Evolutionary conservation across 2,329 filamentous ascomycete genomes (phyloP), one percentile per base, ranked within the genome.

Genomic region (Ophiostoma tasmaniense): DNA sequence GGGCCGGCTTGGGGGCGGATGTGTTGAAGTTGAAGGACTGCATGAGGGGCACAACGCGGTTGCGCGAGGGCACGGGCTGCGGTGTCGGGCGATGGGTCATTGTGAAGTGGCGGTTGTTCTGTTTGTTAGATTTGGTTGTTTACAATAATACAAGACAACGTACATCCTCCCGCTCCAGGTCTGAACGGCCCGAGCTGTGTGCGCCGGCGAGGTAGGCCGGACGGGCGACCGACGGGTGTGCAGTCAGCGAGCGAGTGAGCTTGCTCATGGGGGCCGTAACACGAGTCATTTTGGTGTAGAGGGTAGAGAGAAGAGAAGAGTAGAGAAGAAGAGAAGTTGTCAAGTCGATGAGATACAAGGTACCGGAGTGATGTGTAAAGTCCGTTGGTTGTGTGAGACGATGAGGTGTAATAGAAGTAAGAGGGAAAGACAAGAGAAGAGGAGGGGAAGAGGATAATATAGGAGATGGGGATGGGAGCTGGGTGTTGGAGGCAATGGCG

Each of bases 21-120:
- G 82, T 81, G 74, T 80, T 79, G 80, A 89, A 88, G 75, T 83
- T 85, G 80, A 89, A 89, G 75, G 84, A 85, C 79, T 89, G 87
- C 86, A 89, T 89, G 69, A 89, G 78, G 55, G 85, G 86, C 74
- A 83, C 79, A 70, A 78, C 78, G 72, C 81, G 81, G 75, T 78
- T 77, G 76, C 78, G 73, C 73, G 81, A 71, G 74, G 78, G 78
- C 71, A 71, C 66, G 66, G 81, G 80, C 69, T 80, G 79, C 30
- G 81, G 79, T 10, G 80, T 80, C 66, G 82, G 82, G 67, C 82
- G 81, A 75, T 84, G 82, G 69, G 80, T 78, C 71, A 81, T 82
- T 67, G 80, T 80, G 72, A 83, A 77, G 74, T 76, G 75, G 70
- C 82, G 81, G 68, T 65, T 69, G 70, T 64, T 72, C 72, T 70